A percentile compares a stretch with the other conserved stretches of the same genome.
Conservation (phyloP, 495 filamentous ascomycete genomes). For the Hypoxylon fuscum region DNA sequence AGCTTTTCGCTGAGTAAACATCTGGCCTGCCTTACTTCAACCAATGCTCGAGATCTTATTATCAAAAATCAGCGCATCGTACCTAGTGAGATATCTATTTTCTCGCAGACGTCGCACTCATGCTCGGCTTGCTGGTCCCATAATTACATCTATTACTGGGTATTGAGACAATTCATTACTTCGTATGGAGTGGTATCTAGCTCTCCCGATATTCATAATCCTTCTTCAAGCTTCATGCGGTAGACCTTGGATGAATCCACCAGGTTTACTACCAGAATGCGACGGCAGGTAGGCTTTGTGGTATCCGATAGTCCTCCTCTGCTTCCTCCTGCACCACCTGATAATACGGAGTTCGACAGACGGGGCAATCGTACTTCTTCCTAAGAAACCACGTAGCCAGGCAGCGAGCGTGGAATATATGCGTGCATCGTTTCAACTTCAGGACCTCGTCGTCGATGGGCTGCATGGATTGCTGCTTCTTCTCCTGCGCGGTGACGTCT, state of each 20-base stretch:
- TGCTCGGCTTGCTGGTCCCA: too few species aligned
- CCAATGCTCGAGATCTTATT: too few species aligned
- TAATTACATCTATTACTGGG: too few species aligned
- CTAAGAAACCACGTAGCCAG: constrained; percentile 36
- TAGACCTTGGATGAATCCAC: neutral
- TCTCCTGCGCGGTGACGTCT: neutral
- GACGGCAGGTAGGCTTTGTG: constrained; percentile 7
- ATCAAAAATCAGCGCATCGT: too few species aligned
- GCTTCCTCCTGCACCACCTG: neutral
- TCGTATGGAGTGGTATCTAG: too few species aligned
- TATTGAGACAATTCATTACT: too few species aligned
- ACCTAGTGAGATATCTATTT: too few species aligned
- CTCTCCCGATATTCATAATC: too few species aligned
- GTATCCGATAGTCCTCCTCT: constrained; percentile 18
- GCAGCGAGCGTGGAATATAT: constrained; percentile 40
- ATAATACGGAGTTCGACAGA: constrained; percentile 35
- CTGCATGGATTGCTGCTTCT: constrained; percentile 4
- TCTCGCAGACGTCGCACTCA: too few species aligned
- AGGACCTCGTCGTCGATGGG: constrained; percentile 32
- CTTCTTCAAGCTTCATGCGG: neutral
- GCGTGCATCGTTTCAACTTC: constrained; percentile 34
- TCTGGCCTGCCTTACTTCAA: too few species aligned
- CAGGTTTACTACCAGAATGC: constrained; percentile 23
- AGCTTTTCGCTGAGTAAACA: too few species aligned
- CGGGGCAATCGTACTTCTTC: constrained; percentile 32